Percentiles rank a stretch among this genome's conserved stretches.
Conservation (phyloP, 306 rosid genomes). For the Citrullus amarus region DNA sequence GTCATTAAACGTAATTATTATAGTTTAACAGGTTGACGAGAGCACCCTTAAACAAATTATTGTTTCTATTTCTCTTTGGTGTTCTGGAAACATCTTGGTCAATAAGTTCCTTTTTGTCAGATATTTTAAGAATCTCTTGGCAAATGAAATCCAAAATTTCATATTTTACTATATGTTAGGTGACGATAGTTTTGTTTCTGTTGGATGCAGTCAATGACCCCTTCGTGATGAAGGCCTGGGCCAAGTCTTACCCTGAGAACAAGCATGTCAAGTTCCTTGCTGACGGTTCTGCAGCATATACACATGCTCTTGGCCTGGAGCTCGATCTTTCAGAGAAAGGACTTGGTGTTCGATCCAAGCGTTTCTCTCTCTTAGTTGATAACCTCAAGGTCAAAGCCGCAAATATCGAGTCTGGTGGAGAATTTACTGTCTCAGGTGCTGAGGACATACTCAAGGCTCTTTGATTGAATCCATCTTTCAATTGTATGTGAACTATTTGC, state of each 20-base stretch:
- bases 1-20: neutral
- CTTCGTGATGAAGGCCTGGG: slow-evolving; percentile 86
- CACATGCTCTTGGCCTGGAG: slow-evolving; percentile 71
- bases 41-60: neutral
- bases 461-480: slow-evolving; percentile 16
- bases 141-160: neutral
- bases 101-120: neutral
- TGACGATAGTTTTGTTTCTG: neutral
- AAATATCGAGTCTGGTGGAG: slow-evolving; percentile 71
- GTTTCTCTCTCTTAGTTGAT: slow-evolving; percentile 74
- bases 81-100: neutral
- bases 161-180: neutral
- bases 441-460: slow-evolving; percentile 90
- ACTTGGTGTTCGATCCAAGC: slow-evolving; percentile 62
- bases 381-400: slow-evolving; percentile 80
- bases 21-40: neutral
- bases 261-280: slow-evolving; percentile 84
- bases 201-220: slow-evolving; percentile 70
- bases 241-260: slow-evolving; percentile 72
- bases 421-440: slow-evolving; percentile 71
- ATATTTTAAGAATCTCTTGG: neutral
- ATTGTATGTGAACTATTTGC: neutral
- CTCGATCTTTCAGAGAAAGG: slow-evolving; percentile 78
- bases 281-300: slow-evolving; percentile 79
- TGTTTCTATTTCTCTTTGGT: neutral